These are phyloP conservation scores for Fonsecaea nubica DNA, from an alignment of 2,329 filamentous ascomycete species.

Conservation along the genomic window DNA sequence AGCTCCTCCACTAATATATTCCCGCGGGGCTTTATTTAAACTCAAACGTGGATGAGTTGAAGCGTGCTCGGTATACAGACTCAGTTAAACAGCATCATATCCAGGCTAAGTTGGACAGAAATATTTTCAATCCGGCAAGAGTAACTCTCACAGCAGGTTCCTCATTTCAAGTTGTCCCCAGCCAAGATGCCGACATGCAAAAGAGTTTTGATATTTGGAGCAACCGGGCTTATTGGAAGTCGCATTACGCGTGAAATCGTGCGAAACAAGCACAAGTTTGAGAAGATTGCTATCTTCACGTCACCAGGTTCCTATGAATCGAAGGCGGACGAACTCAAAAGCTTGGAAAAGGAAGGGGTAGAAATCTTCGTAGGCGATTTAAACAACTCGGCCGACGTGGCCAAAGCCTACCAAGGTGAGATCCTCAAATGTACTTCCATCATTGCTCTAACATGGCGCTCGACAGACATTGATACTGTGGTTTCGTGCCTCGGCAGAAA, in stretches of 20 bases:
- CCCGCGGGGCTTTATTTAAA: neutral
- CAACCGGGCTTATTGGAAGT: slow-evolving; percentile 59
- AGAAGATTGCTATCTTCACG: slow-evolving; percentile 63
- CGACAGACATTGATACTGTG: slow-evolving; percentile 64
- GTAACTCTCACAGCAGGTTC: neutral
- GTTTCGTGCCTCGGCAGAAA: slow-evolving; percentile 68
- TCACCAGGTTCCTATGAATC: slow-evolving; percentile 57
- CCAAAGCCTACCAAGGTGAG: slow-evolving; percentile 60
- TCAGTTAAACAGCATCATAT: neutral
- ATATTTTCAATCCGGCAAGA: neutral
- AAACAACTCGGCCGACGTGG: slow-evolving; percentile 58
- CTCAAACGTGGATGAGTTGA: neutral
- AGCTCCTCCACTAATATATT: neutral
- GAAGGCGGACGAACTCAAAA: slow-evolving; percentile 58
- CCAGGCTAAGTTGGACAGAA: neutral
- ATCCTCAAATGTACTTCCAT: neutral
- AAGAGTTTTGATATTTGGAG: slow-evolving; percentile 59
- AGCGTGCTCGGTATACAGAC: neutral
- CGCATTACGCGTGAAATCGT: slow-evolving; percentile 59
- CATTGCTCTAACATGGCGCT: neutral
- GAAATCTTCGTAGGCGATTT: slow-evolving; percentile 64
- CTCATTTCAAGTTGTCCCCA: slow-evolving; percentile 10
- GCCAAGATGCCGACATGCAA: slow-evolving; percentile 19
- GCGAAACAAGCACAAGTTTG: slow-evolving; percentile 52
- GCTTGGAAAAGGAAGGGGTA: slow-evolving; percentile 55